A percentile compares a stretch with the other conserved stretches of the same genome.
These are phyloP conservation scores for Rhodotorula sp. DNA, from an alignment of 1,284 basidiomycete genomes.

Conservation along the genomic window DNA sequence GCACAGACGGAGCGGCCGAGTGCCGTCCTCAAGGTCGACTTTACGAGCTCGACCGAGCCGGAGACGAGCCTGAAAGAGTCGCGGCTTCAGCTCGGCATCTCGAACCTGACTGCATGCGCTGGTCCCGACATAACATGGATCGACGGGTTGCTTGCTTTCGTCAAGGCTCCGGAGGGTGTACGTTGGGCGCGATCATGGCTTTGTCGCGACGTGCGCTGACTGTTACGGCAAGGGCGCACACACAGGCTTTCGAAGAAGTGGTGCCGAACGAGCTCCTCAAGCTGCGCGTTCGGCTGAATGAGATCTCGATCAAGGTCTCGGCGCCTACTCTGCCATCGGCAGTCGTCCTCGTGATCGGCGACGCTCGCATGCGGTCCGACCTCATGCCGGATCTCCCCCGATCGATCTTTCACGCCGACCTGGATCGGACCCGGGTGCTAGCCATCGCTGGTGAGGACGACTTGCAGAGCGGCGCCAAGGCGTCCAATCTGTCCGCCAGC, in stretches of 20 bases:
- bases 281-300: slow-evolving; percentile 64
- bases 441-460: slow-evolving; percentile 57
- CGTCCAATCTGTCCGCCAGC: neutral
- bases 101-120: slow-evolving; percentile 65
- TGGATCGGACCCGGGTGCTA: slow-evolving; percentile 58
- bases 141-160: slow-evolving; percentile 64
- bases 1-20: slow-evolving; percentile 41
- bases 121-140: slow-evolving; percentile 66
- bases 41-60: slow-evolving; percentile 66
- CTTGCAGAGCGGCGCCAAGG: slow-evolving; percentile 1
- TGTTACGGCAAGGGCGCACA: neutral
- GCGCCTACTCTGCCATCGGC: slow-evolving; percentile 65
- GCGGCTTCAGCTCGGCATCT: slow-evolving; percentile 64
- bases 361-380: slow-evolving; percentile 66
- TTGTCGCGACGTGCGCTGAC: neutral
- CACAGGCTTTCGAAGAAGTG: slow-evolving; percentile 84
- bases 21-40: slow-evolving; percentile 62
- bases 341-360: slow-evolving; percentile 65
- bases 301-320: slow-evolving; percentile 66
- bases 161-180: slow-evolving; percentile 65
- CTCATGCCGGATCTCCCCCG: slow-evolving; percentile 66
- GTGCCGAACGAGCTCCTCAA: slow-evolving; percentile 84
- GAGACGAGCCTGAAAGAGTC: slow-evolving; percentile 76
- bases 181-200: neutral
- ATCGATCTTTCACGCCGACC: slow-evolving; percentile 57